phyloP scores from a whole-genome alignment of 345 rosid genomes.

The Chamaenerion angustifolium region DNA sequence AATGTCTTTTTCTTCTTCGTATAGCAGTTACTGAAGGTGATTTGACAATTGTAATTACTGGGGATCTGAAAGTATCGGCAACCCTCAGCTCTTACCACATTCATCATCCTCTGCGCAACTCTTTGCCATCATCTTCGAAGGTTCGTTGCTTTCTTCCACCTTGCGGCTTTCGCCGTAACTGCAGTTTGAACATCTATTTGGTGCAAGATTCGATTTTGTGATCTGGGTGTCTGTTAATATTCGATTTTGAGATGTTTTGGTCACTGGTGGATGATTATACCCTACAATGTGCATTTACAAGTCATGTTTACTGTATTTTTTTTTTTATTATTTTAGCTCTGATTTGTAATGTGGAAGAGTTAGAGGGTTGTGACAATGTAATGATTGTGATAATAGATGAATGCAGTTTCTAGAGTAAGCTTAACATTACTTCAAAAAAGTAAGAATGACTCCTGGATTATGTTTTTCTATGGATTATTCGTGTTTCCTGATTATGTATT shows the following conservation, averaged over 20 bases:
- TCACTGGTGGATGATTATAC: no score
- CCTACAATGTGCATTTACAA: no score
- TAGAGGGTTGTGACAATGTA: neutral
- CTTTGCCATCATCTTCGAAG: slow-evolving; percentile 47
- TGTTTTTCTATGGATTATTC: no score
- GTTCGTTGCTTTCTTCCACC: slow-evolving; percentile 13
- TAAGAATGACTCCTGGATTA: no score
- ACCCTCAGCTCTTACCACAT: slow-evolving; percentile 36
- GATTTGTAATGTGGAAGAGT: neutral
- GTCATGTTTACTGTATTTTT: no score
- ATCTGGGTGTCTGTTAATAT: no score
- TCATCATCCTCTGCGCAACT: slow-evolving; percentile 23
- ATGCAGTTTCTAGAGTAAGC: neutral
- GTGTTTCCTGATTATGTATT: no score
- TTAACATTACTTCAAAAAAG: no score
- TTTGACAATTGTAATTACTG: slow-evolving; percentile 37
- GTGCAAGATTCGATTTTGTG: neutral
- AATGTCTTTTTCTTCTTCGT: no score
- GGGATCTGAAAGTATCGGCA: slow-evolving; percentile 60
- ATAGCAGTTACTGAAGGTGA: no score
- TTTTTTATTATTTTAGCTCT: no score
- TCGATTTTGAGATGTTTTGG: no score
- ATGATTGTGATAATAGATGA: neutral
- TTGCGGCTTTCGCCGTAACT: neutral
- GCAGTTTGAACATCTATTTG: neutral